Evolutionary conservation across 78 protist genomes (phyloP).

Genomic region (Dictyostelium capitatum): DNA sequence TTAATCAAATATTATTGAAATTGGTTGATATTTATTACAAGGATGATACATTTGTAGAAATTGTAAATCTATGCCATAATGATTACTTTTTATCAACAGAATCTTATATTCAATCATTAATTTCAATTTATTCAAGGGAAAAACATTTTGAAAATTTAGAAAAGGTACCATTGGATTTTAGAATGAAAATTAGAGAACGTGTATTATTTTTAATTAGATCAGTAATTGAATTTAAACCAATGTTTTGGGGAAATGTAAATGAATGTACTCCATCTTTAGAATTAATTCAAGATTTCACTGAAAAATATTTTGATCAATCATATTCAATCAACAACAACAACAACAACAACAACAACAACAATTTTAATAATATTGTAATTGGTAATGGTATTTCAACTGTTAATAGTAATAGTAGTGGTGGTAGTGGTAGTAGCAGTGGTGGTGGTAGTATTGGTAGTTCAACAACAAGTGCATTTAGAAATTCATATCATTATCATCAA

Average conservation of each 20-base stretch:
- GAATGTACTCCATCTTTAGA: background rate
- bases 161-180: background rate
- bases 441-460: too few relatives aligned
- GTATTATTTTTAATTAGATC: slow-evolving; percentile 26
- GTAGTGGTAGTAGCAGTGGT: background rate
- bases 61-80: slow-evolving; percentile 45
- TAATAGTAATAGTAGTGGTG: background rate
- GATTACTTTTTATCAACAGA: slow-evolving; percentile 49
- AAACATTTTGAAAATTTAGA: background rate
- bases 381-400: background rate
- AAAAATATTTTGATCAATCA: background rate
- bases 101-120: background rate
- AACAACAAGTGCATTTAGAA: background rate
- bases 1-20: slow-evolving; percentile 26
- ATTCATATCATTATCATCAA: background rate
- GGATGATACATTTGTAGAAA: slow-evolving; percentile 55
- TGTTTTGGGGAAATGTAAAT: slow-evolving; percentile 13
- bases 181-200: slow-evolving; percentile 39
- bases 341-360: too few relatives aligned
- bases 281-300: slow-evolving; percentile 8
- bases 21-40: slow-evolving; percentile 36
- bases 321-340: background rate
- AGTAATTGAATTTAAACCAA: slow-evolving; percentile 42
- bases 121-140: background rate
- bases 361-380: too few relatives aligned